Base-by-base conservation (phyloP, 352 stramenopile species). In the Phytophthora pistaciae region DNA sequence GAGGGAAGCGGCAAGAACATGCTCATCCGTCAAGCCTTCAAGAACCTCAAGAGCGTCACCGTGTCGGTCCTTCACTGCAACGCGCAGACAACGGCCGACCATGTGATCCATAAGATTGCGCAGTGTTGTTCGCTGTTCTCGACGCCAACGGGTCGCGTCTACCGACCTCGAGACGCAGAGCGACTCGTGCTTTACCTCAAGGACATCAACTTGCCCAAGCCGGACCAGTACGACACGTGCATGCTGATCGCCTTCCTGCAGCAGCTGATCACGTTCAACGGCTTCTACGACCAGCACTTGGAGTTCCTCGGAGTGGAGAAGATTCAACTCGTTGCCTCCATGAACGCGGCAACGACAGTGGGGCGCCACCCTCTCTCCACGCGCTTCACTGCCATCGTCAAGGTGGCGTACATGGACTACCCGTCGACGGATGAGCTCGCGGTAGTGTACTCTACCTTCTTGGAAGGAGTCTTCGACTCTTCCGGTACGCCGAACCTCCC, bases 191-290 rank as follows among this genome's bases (percentile, higher is more conserved):
- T 99, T 1, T 98, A 99, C 73, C 80, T 99, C 25, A 99, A 98
- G 74, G 96, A 99, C 64, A 98, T 99, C 70, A 98, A 99, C 66
- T 73, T 99, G 55, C 94, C 96, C 5, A 97, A 97, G 46, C 95
- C 95, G 0, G 96, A 99, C 64, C 87, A 95, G 74, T 99, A 99
- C 74, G 92, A 98, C 66, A 99, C 96, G 49, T 98, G 96, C 75
- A 98, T 98, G 91, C 84, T 99, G 21, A 98, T 99, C 27, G 94
- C 96, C 5, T 99, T 99, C 74, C 79, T 99, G 3, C 96, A 99
- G 76, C 96, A 99, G 73, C 72, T 99, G 21, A 81, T 98, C 60
- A 99, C 96, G 0, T 98, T 98, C 68, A 89, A 95, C 23, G 96
- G 96, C n/a, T 99, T 99, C 67, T 99, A 99, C 78, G 93, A 99